phyloP scores from a whole-genome alignment of 352 stramenopile species.

The Phytophthora sansomeana region DNA sequence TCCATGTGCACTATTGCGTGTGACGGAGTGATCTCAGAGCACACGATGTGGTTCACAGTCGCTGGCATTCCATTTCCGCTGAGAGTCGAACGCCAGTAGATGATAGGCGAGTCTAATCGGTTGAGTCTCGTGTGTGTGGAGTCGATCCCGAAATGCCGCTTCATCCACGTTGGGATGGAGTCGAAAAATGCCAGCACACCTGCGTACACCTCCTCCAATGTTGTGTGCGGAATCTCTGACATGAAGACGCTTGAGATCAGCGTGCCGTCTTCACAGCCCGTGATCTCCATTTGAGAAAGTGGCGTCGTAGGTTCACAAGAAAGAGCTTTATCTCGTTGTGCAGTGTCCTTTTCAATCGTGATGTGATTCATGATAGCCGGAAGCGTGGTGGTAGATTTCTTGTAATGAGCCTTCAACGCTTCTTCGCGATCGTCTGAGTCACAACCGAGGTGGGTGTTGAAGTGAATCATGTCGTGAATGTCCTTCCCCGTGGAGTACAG shows the following conservation, averaged over 20 bases:
- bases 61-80: conserved; percentile 18
- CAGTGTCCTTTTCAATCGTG: conserved; percentile 27
- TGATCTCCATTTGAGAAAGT: conserved; percentile 43
- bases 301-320: conserved; percentile 21
- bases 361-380: conserved; percentile 37
- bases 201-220: conserved; percentile 33
- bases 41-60: conserved; percentile 38
- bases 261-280: conserved; percentile 35
- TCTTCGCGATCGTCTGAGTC: conserved; percentile 23
- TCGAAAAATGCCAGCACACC: conserved; percentile 38
- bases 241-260: conserved; percentile 48
- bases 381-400: conserved; percentile 28
- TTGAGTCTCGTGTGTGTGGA: conserved; percentile 29
- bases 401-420: conserved; percentile 32
- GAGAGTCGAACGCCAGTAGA: conserved; percentile 35
- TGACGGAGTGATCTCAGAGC: conserved; percentile 21
- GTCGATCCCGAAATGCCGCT: conserved; percentile 37
- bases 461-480: conserved; percentile 42
- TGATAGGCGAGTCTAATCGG: conserved; percentile 14
- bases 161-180: conserved; percentile 32
- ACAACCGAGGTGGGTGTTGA: conserved; percentile 30
- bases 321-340: not conserved
- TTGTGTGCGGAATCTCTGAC: conserved; percentile 44
- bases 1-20: conserved; percentile 43
- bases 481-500: conserved; percentile 35